Evolutionary conservation across 164 flowering plant genomes (phyloP), one percentile per base, ranked within the genome.

Genomic region (Vitis rotundifolia): DNA sequence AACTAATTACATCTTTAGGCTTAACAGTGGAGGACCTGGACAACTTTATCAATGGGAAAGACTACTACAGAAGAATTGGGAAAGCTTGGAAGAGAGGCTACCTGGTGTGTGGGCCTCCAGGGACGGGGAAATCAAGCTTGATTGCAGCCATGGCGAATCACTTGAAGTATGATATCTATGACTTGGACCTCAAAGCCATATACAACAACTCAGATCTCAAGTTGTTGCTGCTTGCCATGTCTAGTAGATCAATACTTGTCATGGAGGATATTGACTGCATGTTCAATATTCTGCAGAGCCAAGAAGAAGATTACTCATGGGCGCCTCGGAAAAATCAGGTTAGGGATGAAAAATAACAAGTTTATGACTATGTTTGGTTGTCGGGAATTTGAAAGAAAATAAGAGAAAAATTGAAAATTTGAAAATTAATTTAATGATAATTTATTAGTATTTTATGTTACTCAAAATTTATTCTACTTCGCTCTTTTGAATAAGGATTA

Each of bases 71-170:
- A 16, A 77, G 55, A 37, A 71, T 75, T 10, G 81, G 85, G 16
- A 79, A 77, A 67, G 85, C 85, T 29, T 80, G 86, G 86, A 83
- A 83, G 48, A 61, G 86, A 9, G 82, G 83, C 4, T 83, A 83
- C 59, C 56, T 83, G 69, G 11, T 83, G 52, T 80, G 71, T 47
- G 84, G 86, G 0, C 84, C 85, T 22, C 85, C 85, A 1, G 85
- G 85, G 37, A 81, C 85, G 0, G 85, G 82, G 5, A 82, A 82
- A 28, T 82, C 83, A 0, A 80, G 86, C 75, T 78, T 82, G 76
- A 71, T 80, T 6, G 81, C 83, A 2, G 82, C 85, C 18, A 82
- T 82, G 72, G 86, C 83, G 1, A 82, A 82, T 71, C 74, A 75
- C 66, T 67, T 82, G 26, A 82, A 76, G 29, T 78, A 68, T 49